Conservation (phyloP, 23 red algal species). For the Pyropia haitanensis region DNA sequence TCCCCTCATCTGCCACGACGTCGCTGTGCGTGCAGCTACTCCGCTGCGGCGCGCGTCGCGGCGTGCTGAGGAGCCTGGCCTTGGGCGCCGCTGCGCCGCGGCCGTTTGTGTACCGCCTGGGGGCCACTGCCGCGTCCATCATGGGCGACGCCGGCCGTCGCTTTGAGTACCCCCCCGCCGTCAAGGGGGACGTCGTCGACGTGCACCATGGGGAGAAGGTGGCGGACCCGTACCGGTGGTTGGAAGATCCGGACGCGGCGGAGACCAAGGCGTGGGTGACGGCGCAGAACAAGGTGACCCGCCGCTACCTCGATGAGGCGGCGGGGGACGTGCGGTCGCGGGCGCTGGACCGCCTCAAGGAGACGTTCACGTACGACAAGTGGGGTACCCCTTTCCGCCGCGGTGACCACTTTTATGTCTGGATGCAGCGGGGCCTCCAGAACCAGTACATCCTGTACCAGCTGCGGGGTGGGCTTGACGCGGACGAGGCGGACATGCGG, state of each 20-base stretch:
- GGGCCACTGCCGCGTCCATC: too few relatives aligned
- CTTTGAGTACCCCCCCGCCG: background rate
- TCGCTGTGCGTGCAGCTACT: too few relatives aligned
- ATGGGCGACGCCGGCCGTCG: background rate
- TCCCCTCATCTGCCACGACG: too few relatives aligned
- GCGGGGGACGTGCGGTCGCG: background rate
- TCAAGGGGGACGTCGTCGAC: conserved; percentile 17
- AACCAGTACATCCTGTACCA: conserved; percentile 67
- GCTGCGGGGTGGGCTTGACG: background rate
- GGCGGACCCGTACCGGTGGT: conserved; percentile 60
- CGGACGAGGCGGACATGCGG: conserved; percentile 21
- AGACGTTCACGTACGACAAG: conserved; percentile 48
- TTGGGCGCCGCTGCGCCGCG: too few relatives aligned
- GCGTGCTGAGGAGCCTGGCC: too few relatives aligned
- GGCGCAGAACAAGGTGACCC: conserved; percentile 39
- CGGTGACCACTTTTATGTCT: conserved; percentile 34
- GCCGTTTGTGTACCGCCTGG: too few relatives aligned
- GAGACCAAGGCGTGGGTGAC: conserved; percentile 41
- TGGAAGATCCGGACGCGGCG: conserved; percentile 54
- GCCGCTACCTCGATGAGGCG: conserved; percentile 21
- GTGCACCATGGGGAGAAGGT: conserved; percentile 44
- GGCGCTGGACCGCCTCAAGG: conserved; percentile 2
- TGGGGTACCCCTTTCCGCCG: conserved; percentile 22
- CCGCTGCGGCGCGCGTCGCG: too few relatives aligned
- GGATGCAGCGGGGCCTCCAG: conserved; percentile 31